Conservation (phyloP, 192 early-diverging fungal species). For the Paraglomus brasilianum region DNA sequence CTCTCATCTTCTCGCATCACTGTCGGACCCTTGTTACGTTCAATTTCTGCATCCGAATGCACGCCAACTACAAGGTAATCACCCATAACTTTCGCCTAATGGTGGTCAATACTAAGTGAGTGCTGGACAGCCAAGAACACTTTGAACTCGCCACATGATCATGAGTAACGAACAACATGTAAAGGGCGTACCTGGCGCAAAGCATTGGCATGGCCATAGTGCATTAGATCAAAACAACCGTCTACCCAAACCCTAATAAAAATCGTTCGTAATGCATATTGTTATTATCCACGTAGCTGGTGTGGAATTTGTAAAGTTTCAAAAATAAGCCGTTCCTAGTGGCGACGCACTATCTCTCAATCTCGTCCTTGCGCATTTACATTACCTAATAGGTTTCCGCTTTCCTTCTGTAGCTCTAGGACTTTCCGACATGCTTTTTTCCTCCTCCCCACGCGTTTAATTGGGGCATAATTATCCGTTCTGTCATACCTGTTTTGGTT, state of each 20-base stretch:
- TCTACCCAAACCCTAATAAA: conserved; percentile 74
- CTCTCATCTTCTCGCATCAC: conserved; percentile 96
- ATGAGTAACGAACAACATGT: background rate
- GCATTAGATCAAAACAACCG: conserved; percentile 97
- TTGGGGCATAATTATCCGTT: too few species aligned
- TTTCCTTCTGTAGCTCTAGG: too few species aligned
- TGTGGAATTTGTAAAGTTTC: too few species aligned
- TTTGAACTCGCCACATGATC: background rate
- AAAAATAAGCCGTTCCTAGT: too few species aligned
- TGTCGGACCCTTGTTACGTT: conserved; percentile 92
- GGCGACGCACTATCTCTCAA: too few species aligned
- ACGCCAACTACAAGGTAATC: conserved; percentile 95
- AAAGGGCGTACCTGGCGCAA: conserved; percentile 74
- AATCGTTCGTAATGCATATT: too few species aligned
- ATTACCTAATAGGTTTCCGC: too few species aligned
- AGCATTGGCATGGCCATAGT: conserved; percentile 96
- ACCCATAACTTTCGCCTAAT: conserved; percentile 89
- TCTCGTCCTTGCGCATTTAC: too few species aligned
- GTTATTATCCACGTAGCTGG: too few species aligned
- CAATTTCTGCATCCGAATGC: conserved; percentile 91
- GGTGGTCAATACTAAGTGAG: background rate
- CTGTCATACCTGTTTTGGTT: too few species aligned
- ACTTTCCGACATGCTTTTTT: too few species aligned
- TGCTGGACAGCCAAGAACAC: background rate
- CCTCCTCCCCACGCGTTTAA: too few species aligned